Evolutionary conservation across 139 green algal species (phyloP), one percentile per base, ranked within the genome.

Genomic region (Chlorella sp.): DNA sequence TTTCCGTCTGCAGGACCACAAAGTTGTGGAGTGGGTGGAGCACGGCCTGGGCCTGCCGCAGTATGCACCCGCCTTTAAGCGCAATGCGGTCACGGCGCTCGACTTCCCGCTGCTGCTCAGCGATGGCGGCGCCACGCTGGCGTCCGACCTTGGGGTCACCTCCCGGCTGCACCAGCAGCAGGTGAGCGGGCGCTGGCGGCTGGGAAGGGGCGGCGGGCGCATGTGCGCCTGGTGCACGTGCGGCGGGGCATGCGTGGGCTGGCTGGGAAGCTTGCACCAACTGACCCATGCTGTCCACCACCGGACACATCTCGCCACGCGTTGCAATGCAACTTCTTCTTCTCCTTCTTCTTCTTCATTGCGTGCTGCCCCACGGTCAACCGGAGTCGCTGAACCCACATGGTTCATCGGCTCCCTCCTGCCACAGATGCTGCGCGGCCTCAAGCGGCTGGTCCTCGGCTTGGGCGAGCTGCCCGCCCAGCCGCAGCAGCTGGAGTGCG

Each of bases 101-200:
- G 77, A 83, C 77, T 83, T 83, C 60, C 77, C 77, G 1, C 56
- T 83, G 26, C 60, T 83, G 40, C 36, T 60, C 22, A 28, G 36
- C 41, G 77, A 83, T 38, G 77, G 60, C 40, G 77, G 77, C 28
- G 58, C 77, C 4, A 69, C 40, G 20, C 60, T 83, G 40, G 38
- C 30, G 16, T 30, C 38, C 11, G 77, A 83, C 30, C 77, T 83
- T 4, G 77, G 77, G 14, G 77, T 83, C 40, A 22, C 58, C 77
- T 73, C 54, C 34, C 56, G 38, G 40, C 77, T 83, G 58, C 77
- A 83, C 77, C 77, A 83, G 77, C 77, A 74, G 77, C 77, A 83
- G 77, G 77, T 83, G n/a, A n/a, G n/a, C n/a, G n/a, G n/a, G n/a
- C n/a, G n/a, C n/a, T n/a, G n/a, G n/a, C n/a, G n/a, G n/a, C n/a